A percentile compares a stretch with the other conserved stretches of the same genome.
Conservation (phyloP, 225 moss, liverwort and hornwort species). For the Bryum argenteum region DNA sequence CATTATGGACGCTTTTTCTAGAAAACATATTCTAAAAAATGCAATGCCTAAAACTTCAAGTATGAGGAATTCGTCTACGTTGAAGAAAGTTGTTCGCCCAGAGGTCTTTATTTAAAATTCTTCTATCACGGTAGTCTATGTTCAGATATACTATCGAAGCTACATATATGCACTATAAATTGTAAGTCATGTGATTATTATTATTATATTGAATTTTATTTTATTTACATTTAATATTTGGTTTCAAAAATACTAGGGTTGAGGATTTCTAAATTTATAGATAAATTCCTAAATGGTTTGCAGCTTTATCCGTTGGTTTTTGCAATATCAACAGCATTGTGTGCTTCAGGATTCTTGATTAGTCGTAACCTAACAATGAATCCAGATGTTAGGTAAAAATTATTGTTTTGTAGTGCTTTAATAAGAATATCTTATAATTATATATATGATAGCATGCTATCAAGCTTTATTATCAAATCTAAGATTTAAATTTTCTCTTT, state of each 20-base stretch:
- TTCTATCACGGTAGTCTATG: no score
- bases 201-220: background rate
- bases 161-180: fast-evolving
- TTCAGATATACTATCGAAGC: no score
- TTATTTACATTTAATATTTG: fast-evolving
- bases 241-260: no score
- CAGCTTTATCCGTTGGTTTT: slow-evolving; percentile 37
- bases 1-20: slow-evolving; percentile 6
- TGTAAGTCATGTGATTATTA: background rate
- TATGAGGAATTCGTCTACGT: slow-evolving; percentile 4
- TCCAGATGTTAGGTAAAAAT: slow-evolving; percentile 29
- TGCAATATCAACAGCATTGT: background rate
- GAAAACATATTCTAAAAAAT: background rate
- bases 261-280: no score
- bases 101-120: background rate
- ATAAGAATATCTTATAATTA: background rate
- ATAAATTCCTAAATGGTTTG: background rate
- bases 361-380: slow-evolving; percentile 28
- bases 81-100: slow-evolving; percentile 19
- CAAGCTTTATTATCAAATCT: background rate
- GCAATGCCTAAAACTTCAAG: background rate
- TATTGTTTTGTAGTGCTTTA: fast-evolving
- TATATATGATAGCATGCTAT: background rate
- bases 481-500: no score
- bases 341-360: slow-evolving; percentile 34